These are phyloP conservation scores for Ophiostoma ulmi DNA, from an alignment of 2,329 filamentous ascomycete genomes.

Conservation along the genomic window DNA sequence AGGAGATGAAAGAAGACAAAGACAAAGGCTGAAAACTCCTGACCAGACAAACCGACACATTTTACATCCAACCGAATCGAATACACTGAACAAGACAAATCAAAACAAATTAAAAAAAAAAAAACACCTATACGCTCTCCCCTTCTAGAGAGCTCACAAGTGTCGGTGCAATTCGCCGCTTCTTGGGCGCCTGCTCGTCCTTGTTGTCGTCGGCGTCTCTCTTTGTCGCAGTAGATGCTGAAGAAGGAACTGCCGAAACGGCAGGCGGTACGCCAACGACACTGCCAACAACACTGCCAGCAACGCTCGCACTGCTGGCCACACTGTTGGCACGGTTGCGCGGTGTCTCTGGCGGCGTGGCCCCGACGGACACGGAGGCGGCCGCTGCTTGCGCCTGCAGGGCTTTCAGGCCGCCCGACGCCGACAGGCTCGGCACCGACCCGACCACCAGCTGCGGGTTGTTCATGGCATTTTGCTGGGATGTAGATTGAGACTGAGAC, in stretches of 20 bases:
- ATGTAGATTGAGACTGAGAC: background rate
- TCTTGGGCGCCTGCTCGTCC: slow-evolving; percentile 50
- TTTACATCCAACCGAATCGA: background rate
- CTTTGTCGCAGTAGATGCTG: slow-evolving; percentile 36
- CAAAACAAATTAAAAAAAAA: slow-evolving; percentile 4
- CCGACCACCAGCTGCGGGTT: slow-evolving; percentile 76
- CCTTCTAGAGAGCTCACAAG: slow-evolving; percentile 39
- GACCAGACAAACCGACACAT: background rate
- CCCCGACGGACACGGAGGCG: background rate
- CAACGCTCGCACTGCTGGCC: slow-evolving; percentile 34
- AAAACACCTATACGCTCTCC: background rate
- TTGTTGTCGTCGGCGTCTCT: slow-evolving; percentile 45
- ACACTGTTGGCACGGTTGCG: slow-evolving; percentile 53
- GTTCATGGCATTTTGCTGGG: slow-evolving; percentile 49
- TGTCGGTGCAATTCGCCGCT: slow-evolving; percentile 65
- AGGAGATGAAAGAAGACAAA: background rate
- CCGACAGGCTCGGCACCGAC: slow-evolving; percentile 67
- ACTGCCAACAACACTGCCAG: slow-evolving; percentile 36
- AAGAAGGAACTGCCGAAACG: slow-evolving; percentile 2
- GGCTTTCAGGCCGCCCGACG: slow-evolving; percentile 55
- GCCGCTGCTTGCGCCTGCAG: slow-evolving; percentile 1
- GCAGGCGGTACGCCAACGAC: slow-evolving; percentile 28
- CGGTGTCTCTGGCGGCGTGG: slow-evolving; percentile 87
- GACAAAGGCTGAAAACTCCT: slow-evolving; percentile 1
- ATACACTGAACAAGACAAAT: background rate